phyloP scores from a whole-genome alignment of 768 basidiomycete genomes.

The Tulasnella sp. region DNA sequence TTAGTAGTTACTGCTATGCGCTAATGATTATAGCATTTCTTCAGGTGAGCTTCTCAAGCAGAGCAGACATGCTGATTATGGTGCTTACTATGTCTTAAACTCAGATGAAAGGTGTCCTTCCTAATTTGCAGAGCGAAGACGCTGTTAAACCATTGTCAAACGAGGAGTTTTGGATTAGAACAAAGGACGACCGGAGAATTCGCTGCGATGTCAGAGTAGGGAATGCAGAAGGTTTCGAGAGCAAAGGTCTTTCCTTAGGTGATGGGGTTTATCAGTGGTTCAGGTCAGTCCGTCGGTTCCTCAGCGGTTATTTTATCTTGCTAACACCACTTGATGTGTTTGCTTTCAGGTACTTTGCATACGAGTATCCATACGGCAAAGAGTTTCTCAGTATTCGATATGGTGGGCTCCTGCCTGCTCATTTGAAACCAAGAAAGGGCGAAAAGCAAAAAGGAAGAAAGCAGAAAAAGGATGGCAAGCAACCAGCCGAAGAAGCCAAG shows the following conservation, averaged over 20 bases:
- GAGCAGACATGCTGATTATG: background rate
- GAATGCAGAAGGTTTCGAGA: background rate
- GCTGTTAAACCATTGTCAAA: conserved; percentile 1
- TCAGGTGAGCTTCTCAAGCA: conserved; percentile 31
- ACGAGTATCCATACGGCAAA: conserved; percentile 6
- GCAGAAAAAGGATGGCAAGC: no score
- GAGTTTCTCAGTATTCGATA: conserved; percentile 4
- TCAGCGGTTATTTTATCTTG: background rate
- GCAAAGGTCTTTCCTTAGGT: background rate
- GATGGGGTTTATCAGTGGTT: conserved; percentile 14
- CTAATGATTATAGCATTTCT: conserved; percentile 49
- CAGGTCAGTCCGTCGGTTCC: background rate
- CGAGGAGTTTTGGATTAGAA: conserved; percentile 14
- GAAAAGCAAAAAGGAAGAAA: no score
- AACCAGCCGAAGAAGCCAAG: no score
- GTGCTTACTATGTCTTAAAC: background rate
- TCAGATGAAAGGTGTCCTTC: conserved; percentile 35
- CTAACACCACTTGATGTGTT: background rate
- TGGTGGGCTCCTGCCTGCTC: background rate
- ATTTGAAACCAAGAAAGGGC: no score
- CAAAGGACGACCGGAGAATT: conserved; percentile 7
- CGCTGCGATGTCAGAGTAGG: conserved; percentile 15
- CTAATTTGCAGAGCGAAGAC: conserved; percentile 36
- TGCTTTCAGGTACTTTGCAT: conserved; percentile 9
- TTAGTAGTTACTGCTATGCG: conserved; percentile 49